These are phyloP conservation scores for Wallacemonas sp. DNA, from an alignment of 208 protist genomes.

Conservation along the genomic window DNA sequence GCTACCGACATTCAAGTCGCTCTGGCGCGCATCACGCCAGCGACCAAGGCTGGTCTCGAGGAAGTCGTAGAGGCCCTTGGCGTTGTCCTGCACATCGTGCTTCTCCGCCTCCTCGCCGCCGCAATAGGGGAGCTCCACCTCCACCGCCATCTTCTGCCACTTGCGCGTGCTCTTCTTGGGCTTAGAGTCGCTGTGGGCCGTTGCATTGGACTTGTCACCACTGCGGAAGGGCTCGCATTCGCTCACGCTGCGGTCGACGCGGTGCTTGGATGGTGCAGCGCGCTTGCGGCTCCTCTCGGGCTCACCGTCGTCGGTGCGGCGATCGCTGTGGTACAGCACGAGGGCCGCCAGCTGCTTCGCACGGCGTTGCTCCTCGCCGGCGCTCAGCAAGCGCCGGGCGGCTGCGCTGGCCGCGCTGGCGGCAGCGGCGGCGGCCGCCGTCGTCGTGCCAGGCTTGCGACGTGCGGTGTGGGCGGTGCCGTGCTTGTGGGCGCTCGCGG, in stretches of 20 bases:
- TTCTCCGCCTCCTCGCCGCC: constrained; percentile 45
- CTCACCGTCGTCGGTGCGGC: too few species aligned
- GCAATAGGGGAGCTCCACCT: constrained; percentile 42
- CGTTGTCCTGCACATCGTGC: constrained; percentile 20
- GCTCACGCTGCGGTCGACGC: too few species aligned
- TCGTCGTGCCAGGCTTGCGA: background rate
- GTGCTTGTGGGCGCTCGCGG: too few species aligned
- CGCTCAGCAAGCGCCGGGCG: background rate
- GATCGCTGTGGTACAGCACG: constrained; percentile 1
- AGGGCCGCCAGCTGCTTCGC: background rate
- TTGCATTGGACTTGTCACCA: background rate
- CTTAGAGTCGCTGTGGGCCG: background rate
- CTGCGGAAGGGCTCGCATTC: background rate
- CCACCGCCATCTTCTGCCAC: constrained; percentile 11
- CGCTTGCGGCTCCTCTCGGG: too few species aligned
- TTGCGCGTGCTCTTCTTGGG: background rate
- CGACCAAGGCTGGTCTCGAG: constrained; percentile 34
- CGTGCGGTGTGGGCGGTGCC: too few species aligned
- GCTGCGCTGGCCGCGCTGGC: background rate
- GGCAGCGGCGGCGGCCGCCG: background rate
- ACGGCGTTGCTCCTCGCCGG: constrained; percentile 10
- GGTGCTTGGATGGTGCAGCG: background rate
- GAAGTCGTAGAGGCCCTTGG: constrained; percentile 31
- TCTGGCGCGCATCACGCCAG: constrained; percentile 33
- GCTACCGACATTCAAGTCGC: background rate